Conservation (phyloP, 176 grass and related monocot species). For the Musa itinerans region DNA sequence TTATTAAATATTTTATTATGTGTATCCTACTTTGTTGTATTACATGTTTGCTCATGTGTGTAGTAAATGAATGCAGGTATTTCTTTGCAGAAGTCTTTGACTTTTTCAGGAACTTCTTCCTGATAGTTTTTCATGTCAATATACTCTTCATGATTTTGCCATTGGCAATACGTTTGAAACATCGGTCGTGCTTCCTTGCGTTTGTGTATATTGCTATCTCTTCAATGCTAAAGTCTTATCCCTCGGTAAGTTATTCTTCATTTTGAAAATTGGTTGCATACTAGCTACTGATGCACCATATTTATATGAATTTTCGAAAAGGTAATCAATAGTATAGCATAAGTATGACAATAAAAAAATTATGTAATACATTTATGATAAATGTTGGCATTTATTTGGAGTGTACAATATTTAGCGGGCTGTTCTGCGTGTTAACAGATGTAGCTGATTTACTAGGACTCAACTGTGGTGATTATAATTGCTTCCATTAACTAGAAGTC, state of each 20-base stretch:
- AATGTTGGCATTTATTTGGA: too few relatives aligned
- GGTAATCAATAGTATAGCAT: background rate
- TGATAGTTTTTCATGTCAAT: constrained; percentile 95
- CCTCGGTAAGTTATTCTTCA: constrained; percentile 55
- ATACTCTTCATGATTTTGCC: constrained; percentile 89
- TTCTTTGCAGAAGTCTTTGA: constrained; percentile 97
- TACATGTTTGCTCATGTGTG: constrained; percentile 23
- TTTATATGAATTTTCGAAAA: background rate
- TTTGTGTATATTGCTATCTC: constrained; percentile 72
- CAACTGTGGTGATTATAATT: too few relatives aligned
- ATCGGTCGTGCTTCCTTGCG: constrained; percentile 85
- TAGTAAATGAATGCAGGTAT: constrained; percentile 62
- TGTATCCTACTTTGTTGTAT: background rate
- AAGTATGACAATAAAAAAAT: too few relatives aligned
- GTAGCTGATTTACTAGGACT: too few relatives aligned
- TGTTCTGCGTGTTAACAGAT: too few relatives aligned
- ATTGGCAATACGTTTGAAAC: constrained; percentile 67
- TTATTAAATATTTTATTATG: background rate
- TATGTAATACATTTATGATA: too few relatives aligned
- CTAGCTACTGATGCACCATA: background rate
- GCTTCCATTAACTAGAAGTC: too few relatives aligned
- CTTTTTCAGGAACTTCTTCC: constrained; percentile 91
- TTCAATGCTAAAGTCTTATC: constrained; percentile 88
- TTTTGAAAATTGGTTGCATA: constrained; percentile 24
- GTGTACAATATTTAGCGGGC: too few relatives aligned